phyloP scores from a whole-genome alignment of 371 early-diverging fungal genomes.

The Mucor velutinosus region DNA sequence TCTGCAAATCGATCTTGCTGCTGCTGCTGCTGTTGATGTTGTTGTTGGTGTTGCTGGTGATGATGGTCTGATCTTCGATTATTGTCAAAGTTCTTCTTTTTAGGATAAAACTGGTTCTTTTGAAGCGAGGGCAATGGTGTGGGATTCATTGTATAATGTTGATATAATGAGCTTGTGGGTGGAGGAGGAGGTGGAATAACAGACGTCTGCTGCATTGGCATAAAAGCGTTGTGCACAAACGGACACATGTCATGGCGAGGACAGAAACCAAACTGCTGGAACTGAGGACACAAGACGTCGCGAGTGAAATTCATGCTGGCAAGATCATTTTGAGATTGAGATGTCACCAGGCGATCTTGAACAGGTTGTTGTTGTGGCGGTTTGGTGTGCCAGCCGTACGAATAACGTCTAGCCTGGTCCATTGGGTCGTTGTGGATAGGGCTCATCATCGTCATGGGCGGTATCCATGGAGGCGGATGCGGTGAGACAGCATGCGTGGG shows the following conservation, averaged over 20 bases:
- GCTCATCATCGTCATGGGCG: conserved; percentile 1
- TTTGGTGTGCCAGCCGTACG: conserved; percentile 13
- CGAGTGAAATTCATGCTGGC: neutral
- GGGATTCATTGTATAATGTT: conserved; percentile 5
- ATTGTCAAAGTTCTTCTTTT: neutral
- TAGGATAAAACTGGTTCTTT: neutral
- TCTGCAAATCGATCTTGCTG: conserved; percentile 50
- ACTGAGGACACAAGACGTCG: conserved; percentile 9
- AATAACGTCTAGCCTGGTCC: conserved; percentile 1
- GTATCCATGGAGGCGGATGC: conserved; percentile 1
- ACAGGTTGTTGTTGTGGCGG: neutral
- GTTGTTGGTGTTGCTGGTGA: conserved; percentile 17
- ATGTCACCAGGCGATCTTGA: neutral
- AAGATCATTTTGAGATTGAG: neutral
- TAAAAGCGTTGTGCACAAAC: conserved; percentile 1
- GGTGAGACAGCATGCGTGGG: neutral
- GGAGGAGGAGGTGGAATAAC: neutral
- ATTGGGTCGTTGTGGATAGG: neutral
- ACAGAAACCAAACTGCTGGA: conserved; percentile 18
- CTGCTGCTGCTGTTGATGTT: conserved; percentile 14
- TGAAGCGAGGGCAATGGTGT: conserved; percentile 6
- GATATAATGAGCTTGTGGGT: neutral
- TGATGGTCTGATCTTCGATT: neutral
- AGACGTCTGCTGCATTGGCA: neutral
- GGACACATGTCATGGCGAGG: conserved; percentile 3